These are phyloP conservation scores for Fusarium virguliforme DNA, from an alignment of 2,329 filamentous ascomycete species.

Conservation along the genomic window DNA sequence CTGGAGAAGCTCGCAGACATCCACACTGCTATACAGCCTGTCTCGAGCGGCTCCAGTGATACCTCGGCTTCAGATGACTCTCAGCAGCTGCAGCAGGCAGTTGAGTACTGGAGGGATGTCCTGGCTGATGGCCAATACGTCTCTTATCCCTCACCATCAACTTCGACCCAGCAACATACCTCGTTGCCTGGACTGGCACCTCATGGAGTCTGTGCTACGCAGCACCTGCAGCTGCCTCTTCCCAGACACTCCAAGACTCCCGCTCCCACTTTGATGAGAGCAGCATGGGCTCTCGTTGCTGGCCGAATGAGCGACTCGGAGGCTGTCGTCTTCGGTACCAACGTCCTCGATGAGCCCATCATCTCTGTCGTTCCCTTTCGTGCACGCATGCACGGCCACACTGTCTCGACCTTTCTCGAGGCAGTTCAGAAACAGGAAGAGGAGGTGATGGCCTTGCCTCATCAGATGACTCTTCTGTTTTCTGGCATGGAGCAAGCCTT, in stretches of 20 bases:
- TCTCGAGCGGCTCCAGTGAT: conserved; percentile 1
- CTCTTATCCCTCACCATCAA: not conserved
- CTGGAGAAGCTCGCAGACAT: not conserved
- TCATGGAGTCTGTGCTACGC: not conserved
- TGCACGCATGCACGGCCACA: not conserved
- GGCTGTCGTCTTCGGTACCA: not conserved
- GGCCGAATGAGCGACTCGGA: not conserved
- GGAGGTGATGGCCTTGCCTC: not conserved
- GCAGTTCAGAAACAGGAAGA: not conserved
- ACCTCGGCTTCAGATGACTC: not conserved
- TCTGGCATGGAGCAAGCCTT: not conserved
- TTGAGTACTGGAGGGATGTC: not conserved
- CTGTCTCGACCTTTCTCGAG: not conserved
- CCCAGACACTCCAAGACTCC: not conserved
- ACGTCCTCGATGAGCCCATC: not conserved
- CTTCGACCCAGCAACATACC: not conserved
- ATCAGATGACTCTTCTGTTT: not conserved
- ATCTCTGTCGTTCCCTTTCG: not conserved
- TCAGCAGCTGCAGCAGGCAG: not conserved
- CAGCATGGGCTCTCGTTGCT: not conserved
- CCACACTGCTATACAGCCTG: not conserved
- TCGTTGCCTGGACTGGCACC: not conserved
- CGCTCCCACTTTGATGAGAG: not conserved
- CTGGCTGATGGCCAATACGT: not conserved
- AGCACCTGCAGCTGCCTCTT: not conserved